Conservation (phyloP, 1,284 basidiomycete species). For the Thecaphora frezii region DNA sequence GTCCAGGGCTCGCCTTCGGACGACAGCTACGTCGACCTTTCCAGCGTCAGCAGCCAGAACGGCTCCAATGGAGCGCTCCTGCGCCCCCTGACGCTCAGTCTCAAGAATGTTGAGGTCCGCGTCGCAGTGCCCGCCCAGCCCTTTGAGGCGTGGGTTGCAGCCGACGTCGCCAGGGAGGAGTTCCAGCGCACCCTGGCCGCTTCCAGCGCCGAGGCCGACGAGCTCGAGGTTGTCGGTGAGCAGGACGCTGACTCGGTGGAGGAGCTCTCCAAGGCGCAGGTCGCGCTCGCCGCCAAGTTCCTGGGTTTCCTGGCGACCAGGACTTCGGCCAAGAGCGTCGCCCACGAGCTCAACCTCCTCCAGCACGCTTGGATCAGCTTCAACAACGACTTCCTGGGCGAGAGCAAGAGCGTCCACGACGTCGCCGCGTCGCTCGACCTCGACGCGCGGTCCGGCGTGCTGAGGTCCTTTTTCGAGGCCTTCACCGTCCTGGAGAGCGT, state of each 20-base stretch:
- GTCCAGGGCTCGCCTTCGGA: constrained; percentile 28
- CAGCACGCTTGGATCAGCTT: constrained; percentile 55
- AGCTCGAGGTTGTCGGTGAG: constrained; percentile 40
- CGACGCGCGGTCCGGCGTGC: constrained; percentile 74
- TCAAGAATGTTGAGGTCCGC: constrained; percentile 32
- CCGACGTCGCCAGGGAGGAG: constrained; percentile 48
- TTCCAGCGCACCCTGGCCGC: constrained; percentile 43
- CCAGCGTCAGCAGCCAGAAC: constrained; percentile 31
- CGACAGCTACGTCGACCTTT: constrained; percentile 37
- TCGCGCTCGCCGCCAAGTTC: constrained; percentile 57
- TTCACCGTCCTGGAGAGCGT: constrained; percentile 72
- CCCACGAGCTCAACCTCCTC: constrained; percentile 75
- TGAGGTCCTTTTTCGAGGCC: constrained; percentile 79
- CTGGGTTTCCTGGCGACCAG: constrained; percentile 62
- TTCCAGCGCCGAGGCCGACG: constrained; percentile 37
- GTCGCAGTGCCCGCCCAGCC: constrained; percentile 45
- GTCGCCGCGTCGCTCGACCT: constrained; percentile 75
- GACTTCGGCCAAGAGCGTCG: constrained; percentile 72
- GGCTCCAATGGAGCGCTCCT: constrained; percentile 27
- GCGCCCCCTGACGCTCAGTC: constrained; percentile 28
- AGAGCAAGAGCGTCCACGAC: constrained; percentile 70
- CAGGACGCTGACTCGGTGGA: constrained; percentile 37
- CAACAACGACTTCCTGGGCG: constrained; percentile 34
- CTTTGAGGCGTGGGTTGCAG: constrained; percentile 51
- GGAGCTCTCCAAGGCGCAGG: constrained; percentile 14